Base-by-base conservation (phyloP, 129 eudicot genomes). In the Gnaphalium uliginosum region DNA sequence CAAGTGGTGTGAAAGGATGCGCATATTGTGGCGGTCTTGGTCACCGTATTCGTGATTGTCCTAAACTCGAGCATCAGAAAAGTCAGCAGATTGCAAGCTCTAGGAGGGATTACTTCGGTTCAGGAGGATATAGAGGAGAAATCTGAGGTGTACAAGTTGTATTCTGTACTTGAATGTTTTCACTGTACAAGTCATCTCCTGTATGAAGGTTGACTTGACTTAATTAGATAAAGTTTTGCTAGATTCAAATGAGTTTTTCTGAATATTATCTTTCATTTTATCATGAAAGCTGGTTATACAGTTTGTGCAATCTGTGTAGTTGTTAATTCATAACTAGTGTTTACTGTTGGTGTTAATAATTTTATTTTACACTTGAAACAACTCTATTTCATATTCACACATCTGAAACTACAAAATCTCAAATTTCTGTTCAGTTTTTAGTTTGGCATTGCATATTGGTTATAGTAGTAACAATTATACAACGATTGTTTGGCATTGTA, bases 1-100 rank as follows among this genome's bases (percentile, higher is more conserved):
- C 90, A 0, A 92, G 94, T 58, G 94, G 98, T n/a, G 88, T 89
- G 2, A 89, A 87, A 23, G 98, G 98, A 2, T 92, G 94, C 32
- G 90, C 92, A 2, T 87, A 87, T 22, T 92, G 96, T 88, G 94
- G 96, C 71, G 96, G 96, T 10, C 85, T 92, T 15, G 98, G 98
- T 66, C 96, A 92, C 22, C 73, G 92, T 35, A 89, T 89, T 22
- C 67, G 81, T 18, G 91, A 84, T 68, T 92, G 96, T 51, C 96
- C 95, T 10, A 92, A 92, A 62, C 72, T 86, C 53, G 96, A 89
- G 83, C 94, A 87, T 71, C 90, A 89, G 75, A 87, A 88, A 79
- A 89, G 87, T 39, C 69, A 66, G 76, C 92, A 87, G 50, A 83
- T 92, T 68, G 97, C 90, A 2, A 87, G 81, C 67, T 82, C 92